Conservation (phyloP, 257 asterid genomes). For the Petunia axillaris region DNA sequence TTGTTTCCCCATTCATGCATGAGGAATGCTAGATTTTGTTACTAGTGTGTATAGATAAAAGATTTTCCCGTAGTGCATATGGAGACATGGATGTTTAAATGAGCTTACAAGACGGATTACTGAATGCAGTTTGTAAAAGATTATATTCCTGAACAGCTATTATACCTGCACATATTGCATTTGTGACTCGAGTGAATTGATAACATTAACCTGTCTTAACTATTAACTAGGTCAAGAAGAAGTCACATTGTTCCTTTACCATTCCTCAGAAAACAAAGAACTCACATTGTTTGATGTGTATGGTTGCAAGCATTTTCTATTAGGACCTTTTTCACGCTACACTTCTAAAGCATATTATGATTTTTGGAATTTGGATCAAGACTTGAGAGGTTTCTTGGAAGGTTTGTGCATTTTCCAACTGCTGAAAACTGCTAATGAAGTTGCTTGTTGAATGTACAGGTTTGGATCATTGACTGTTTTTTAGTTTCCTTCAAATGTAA, state of each 20-base stretch:
- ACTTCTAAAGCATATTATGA: background rate
- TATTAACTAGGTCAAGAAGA: background rate
- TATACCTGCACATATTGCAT: background rate
- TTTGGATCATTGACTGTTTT: slow-evolving; percentile 8
- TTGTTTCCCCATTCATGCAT: background rate
- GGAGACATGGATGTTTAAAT: background rate
- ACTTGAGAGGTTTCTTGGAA: background rate
- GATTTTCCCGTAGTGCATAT: background rate
- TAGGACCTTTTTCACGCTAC: background rate
- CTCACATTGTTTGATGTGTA: background rate
- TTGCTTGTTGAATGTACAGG: background rate
- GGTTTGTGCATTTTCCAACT: background rate
- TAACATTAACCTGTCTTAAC: slow-evolving; percentile 3
- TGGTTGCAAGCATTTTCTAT: background rate
- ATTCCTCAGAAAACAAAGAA: background rate
- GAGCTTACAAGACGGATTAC: background rate
- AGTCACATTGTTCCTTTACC: background rate
- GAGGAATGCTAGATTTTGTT: too few species aligned
- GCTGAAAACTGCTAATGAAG: background rate
- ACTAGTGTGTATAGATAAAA: background rate
- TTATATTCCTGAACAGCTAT: background rate
- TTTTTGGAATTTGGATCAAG: background rate
- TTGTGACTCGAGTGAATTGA: background rate
- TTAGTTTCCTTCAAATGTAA: slow-evolving; percentile 12
- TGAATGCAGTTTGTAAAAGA: background rate